Evolutionary conservation across 2,329 filamentous ascomycete genomes (phyloP).

Genomic region (Corynespora cassiicola): DNA sequence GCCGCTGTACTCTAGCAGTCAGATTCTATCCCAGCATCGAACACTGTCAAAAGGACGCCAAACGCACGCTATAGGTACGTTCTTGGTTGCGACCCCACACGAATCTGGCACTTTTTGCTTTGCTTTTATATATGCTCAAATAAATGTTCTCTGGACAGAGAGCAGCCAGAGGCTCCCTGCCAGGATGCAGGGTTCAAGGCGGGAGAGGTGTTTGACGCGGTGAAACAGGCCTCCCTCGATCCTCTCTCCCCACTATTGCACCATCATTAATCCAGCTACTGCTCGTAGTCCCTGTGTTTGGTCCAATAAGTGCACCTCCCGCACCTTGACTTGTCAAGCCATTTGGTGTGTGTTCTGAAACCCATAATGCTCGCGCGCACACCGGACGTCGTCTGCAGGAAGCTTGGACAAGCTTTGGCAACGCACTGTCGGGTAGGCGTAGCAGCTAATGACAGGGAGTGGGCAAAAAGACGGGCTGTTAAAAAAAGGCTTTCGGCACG

Average conservation of each 20-base stretch:
- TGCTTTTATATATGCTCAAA: constrained; percentile 1
- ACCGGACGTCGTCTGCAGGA: constrained; percentile 37
- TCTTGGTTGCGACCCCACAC: too few species aligned
- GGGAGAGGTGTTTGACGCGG: constrained; percentile 40
- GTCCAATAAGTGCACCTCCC: constrained; percentile 24
- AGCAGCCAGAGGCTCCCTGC: constrained; percentile 14
- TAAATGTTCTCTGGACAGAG: constrained; percentile 18
- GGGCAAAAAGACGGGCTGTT: constrained; percentile 23
- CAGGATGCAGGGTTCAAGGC: constrained; percentile 34
- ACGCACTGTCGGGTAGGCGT: constrained; percentile 31
- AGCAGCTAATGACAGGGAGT: constrained; percentile 25
- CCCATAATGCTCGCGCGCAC: constrained; percentile 29
- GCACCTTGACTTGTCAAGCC: constrained; percentile 26
- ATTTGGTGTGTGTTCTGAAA: constrained; percentile 33
- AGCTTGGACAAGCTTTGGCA: constrained; percentile 40
- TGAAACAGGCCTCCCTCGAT: constrained; percentile 44
- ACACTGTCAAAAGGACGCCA: too few species aligned
- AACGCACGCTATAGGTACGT: too few species aligned
- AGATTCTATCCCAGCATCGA: too few species aligned
- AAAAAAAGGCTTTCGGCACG: constrained; percentile 19
- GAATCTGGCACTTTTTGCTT: too few species aligned
- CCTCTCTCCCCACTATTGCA: constrained; percentile 29
- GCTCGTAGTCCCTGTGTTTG: constrained; percentile 25
- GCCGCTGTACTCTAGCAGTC: too few species aligned
- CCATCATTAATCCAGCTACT: constrained; percentile 24